Conservation (phyloP, 2,329 filamentous ascomycete genomes). For the Hymenoscyphus linearis region DNA sequence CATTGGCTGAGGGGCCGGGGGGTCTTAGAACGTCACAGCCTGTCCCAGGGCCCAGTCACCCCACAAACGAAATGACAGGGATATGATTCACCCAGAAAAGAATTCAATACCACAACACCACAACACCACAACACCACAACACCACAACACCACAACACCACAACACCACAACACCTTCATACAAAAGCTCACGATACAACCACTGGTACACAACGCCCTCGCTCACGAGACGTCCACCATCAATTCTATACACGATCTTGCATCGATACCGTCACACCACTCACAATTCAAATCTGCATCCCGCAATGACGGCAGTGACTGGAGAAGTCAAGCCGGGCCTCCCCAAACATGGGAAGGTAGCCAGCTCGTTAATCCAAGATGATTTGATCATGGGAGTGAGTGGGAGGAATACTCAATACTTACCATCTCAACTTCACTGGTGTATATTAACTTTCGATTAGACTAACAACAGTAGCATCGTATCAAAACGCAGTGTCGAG, state of each 20-base stretch:
- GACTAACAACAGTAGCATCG: constrained; percentile 89
- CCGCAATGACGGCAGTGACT: neutral
- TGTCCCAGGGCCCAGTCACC: no score
- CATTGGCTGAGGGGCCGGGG: no score
- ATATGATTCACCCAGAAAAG: neutral
- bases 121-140: no score
- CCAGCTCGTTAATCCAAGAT: constrained; percentile 35
- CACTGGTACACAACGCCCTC: neutral
- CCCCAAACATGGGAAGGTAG: neutral
- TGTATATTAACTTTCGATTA: constrained; percentile 30
- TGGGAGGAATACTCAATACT: neutral
- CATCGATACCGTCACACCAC: no score
- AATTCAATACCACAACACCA: neutral
- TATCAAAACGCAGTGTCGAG: constrained; percentile 91
- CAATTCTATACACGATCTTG: neutral
- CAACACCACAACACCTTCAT: no score
- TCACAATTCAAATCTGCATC: neutral
- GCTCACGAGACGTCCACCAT: neutral
- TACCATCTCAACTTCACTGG: neutral
- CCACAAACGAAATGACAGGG: no score
- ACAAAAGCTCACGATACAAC: neutral
- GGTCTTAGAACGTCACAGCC: no score
- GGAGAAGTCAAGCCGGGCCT: neutral
- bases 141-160: no score
- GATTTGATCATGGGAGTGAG: constrained; percentile 35